Evolutionary conservation across 2,329 filamentous ascomycete species (phyloP).

Genomic region (Apiospora aurea): DNA sequence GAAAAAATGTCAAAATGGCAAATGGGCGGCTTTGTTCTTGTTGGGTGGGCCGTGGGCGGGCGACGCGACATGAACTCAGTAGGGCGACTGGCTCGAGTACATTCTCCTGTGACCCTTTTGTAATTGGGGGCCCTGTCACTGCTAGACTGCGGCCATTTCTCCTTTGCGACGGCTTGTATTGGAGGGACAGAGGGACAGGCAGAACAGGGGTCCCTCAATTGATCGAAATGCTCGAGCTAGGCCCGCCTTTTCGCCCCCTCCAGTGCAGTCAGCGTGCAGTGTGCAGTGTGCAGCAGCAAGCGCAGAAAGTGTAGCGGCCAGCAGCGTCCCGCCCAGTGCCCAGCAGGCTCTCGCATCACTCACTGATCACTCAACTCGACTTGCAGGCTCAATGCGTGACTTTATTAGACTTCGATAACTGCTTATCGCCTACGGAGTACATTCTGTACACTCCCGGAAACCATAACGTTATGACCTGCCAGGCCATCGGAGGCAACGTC

Average conservation of each 20-base stretch:
- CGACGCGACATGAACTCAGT: constrained; percentile 4
- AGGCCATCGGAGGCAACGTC: not conserved
- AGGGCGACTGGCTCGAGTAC: constrained; percentile 1
- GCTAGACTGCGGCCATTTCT: not conserved
- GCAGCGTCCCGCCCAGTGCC: not conserved
- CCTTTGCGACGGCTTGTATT: not conserved
- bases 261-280: not conserved
- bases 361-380: too few species aligned
- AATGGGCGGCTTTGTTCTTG: not conserved
- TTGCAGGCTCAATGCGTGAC: not conserved
- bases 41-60: not conserved
- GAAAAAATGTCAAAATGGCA: not conserved
- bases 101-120: constrained; percentile 8
- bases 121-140: constrained; percentile 12
- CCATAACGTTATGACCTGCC: not conserved
- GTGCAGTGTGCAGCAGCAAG: not conserved
- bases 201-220: constrained; percentile 8
- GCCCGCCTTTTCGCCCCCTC: not conserved
- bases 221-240: not conserved
- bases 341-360: not conserved
- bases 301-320: not conserved
- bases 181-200: not conserved
- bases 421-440: not conserved
- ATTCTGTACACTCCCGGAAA: not conserved
- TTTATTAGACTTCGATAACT: constrained; percentile 22